phyloP scores from a whole-genome alignment of 2,329 filamentous ascomycete species.

The Stagonosporopsis chrysanthemi region DNA sequence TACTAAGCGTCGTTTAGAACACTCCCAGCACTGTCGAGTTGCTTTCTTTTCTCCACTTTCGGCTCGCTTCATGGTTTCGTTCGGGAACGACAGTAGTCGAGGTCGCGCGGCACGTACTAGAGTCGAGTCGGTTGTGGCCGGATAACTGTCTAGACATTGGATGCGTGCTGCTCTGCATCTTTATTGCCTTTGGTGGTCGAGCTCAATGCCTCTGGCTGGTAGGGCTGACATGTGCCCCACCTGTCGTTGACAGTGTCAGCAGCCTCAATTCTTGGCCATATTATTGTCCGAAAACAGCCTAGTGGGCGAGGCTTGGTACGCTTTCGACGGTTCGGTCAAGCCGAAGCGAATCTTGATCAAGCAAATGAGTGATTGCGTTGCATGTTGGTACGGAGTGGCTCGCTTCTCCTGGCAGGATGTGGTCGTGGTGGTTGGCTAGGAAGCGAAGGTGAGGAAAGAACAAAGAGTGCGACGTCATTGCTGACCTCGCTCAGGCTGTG shows the following conservation, averaged over 20 bases:
- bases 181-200: constrained; percentile 31
- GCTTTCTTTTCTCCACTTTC: constrained; percentile 31
- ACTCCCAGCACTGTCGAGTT: constrained; percentile 45
- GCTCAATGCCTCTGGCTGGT: constrained; percentile 3
- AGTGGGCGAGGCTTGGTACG: neutral
- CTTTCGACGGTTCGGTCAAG: neutral
- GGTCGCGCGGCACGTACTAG: constrained; percentile 2
- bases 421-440: neutral
- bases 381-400: neutral
- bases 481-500: neutral
- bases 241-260: constrained; percentile 11
- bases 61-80: constrained; percentile 8
- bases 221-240: constrained; percentile 3
- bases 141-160: constrained; percentile 1
- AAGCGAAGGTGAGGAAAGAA: neutral
- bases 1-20: constrained; percentile 41
- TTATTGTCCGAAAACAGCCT: constrained; percentile 17
- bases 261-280: constrained; percentile 28
- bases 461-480: neutral
- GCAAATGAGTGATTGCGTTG: neutral
- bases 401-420: neutral
- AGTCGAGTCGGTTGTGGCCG: constrained; percentile 15
- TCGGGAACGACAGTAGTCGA: neutral
- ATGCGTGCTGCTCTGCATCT: constrained; percentile 29
- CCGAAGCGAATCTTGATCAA: neutral